These are phyloP conservation scores for Mytilinidion resinicola DNA, from an alignment of 495 filamentous ascomycete species.

Conservation along the genomic window DNA sequence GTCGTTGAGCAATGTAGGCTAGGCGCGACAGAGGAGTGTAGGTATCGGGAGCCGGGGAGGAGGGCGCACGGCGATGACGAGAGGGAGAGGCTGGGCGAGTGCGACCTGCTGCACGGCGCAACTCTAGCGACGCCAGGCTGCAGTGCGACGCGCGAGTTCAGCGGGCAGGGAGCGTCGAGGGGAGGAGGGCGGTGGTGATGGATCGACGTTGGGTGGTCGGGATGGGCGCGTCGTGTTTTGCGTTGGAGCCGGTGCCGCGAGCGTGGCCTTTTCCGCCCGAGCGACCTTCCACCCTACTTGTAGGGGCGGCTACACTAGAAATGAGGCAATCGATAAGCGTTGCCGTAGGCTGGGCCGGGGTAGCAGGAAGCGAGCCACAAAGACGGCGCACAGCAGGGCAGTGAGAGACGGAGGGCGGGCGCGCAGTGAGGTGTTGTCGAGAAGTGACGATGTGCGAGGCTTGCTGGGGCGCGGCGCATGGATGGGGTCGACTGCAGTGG, in stretches of 20 bases:
- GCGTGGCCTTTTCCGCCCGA: not conserved
- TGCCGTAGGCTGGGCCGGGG: not conserved
- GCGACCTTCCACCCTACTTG: not conserved
- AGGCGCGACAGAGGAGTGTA: constrained; percentile 1
- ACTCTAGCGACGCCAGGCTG: not conserved
- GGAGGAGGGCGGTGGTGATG: not conserved
- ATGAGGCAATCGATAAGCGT: constrained; percentile 2
- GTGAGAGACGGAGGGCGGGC: not conserved
- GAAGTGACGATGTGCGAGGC: not conserved
- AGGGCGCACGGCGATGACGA: constrained; percentile 12
- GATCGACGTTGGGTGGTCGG: constrained; percentile 1
- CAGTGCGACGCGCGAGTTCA: not conserved
- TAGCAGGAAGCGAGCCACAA: not conserved
- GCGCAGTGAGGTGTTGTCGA: not conserved
- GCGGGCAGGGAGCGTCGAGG: not conserved
- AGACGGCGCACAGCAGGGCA: not conserved
- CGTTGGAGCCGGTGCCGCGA: constrained; percentile 1
- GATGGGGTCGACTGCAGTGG: not conserved
- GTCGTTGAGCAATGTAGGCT: not conserved
- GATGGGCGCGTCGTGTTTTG: constrained; percentile 4
- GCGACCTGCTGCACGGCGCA: not conserved
- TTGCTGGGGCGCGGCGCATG: not conserved
- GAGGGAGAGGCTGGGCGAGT: constrained; percentile 3
- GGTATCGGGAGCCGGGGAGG: constrained; percentile 4
- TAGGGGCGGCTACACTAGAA: not conserved